Base-by-base conservation (phyloP, 2,329 filamentous ascomycete genomes). In the Cercospora canescens region DNA sequence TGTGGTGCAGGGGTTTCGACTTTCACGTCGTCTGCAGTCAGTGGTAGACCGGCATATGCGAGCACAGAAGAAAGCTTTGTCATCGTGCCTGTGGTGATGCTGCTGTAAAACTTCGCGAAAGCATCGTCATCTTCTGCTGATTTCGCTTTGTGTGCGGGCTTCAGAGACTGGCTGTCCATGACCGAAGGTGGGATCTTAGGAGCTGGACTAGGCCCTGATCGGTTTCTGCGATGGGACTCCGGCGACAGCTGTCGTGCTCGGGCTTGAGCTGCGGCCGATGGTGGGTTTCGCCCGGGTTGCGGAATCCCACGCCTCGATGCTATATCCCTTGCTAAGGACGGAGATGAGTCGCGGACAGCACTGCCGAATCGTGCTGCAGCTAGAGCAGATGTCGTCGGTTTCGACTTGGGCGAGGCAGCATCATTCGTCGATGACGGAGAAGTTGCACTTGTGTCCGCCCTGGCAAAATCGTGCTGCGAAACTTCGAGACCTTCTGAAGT, bases 101-200 rank as follows among this genome's bases (percentile, higher is more conserved):
- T 93, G 65, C 87, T 94, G 80, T 98, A 99, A 80, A 98, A 99
- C 62, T 89, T 88, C 6, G 92, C 88, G 76, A 97, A 99, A 6
- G 92, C 90, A 64, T 94, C 93, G 34, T 78, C 76, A 28, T 75
- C 70, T 35, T 75, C 73, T 26, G 62, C 55, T n/a, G 70, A 73
- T 24, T 71, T 71, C 16, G 65, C 60, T 45, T 45, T 65, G 52
- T 63, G 66, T 32, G 62, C 50, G 34, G 63, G 59, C 24, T 70
- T 68, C 18, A 67, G 60, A 9, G 67, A 67, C 60, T 76, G 73
- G 61, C 72, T 76, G 57, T 74, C 73, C 55, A 76, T 69, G 56
- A 77, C 65, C 1, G 75, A 74, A 4, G 73, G 69, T 11, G 75
- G 75, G 18, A 76, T 72, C 16, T 71, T 72, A 28, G 70, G 57